Evolutionary conservation across 768 basidiomycete genomes (phyloP).

Genomic region (Bullera alba): DNA sequence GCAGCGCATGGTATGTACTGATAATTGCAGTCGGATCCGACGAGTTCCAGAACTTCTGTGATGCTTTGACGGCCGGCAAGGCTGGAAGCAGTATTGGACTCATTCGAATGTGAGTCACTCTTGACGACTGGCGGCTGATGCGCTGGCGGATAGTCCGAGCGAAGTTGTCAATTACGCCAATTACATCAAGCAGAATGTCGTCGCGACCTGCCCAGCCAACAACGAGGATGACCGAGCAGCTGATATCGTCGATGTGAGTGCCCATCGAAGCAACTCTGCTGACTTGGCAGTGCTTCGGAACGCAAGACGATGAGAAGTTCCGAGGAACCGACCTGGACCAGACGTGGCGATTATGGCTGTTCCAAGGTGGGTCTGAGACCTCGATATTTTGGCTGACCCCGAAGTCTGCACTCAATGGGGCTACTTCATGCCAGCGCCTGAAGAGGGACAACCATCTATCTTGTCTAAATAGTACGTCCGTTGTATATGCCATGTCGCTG

Average conservation of each 20-base stretch:
- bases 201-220: constrained; percentile 23
- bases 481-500: constrained; percentile 36
- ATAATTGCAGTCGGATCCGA: constrained; percentile 29
- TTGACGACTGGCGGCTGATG: background rate
- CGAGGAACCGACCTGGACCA: constrained; percentile 58
- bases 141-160: constrained; percentile 15
- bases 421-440: constrained; percentile 64
- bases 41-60: constrained; percentile 39
- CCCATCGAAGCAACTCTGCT: background rate
- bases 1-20: background rate
- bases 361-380: constrained; percentile 56
- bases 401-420: constrained; percentile 85
- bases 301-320: constrained; percentile 63
- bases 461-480: constrained; percentile 54
- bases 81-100: constrained; percentile 20
- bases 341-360: constrained; percentile 79
- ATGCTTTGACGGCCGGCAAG: constrained; percentile 27
- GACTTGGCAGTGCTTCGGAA: constrained; percentile 72
- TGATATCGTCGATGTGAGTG: constrained; percentile 26
- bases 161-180: constrained; percentile 33
- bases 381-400: background rate
- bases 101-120: constrained; percentile 47
- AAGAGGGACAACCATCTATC: constrained; percentile 65
- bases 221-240: constrained; percentile 16
- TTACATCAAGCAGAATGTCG: constrained; percentile 59